Percentiles rank a stretch among this genome's conserved stretches.
Conservation (phyloP, 176 grass and related monocot species). For the Avena sativa region DNA sequence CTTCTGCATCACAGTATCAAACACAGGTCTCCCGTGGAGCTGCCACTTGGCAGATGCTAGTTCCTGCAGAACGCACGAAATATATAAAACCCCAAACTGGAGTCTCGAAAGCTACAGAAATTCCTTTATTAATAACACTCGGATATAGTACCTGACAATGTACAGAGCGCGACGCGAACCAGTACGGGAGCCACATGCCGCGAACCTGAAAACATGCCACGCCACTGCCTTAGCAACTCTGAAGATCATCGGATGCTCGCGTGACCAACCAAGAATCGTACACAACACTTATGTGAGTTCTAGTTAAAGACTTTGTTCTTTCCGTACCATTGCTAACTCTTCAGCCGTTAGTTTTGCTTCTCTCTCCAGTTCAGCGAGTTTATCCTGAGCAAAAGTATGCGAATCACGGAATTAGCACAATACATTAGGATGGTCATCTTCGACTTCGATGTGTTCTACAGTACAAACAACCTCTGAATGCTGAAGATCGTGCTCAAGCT, state of each 20-base stretch:
- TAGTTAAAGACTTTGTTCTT: too few species aligned
- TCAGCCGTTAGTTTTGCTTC: conserved; percentile 34
- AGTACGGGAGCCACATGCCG: conserved; percentile 61
- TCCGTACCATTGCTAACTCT: conserved; percentile 49
- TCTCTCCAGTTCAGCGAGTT: conserved; percentile 37
- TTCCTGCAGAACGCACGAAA: conserved; percentile 24
- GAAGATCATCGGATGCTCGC: neutral
- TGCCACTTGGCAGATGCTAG: conserved; percentile 51
- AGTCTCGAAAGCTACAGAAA: neutral
- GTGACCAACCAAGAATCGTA: neutral
- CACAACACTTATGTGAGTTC: neutral
- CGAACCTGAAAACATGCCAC: conserved; percentile 43
- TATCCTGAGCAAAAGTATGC: conserved; percentile 38
- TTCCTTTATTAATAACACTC: neutral
- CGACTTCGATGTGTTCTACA: too few species aligned
- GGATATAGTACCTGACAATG: conserved; percentile 35
- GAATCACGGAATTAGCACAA: neutral
- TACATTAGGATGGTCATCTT: neutral
- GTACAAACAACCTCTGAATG: conserved; percentile 3
- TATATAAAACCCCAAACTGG: neutral
- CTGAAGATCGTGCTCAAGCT: conserved; percentile 44
- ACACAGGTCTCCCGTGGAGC: conserved; percentile 26
- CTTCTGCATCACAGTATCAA: conserved; percentile 30
- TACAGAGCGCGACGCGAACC: conserved; percentile 29
- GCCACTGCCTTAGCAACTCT: neutral